A percentile compares a stretch with the other conserved stretches of the same genome.
Evolutionary conservation across 2,329 filamentous ascomycete species (phyloP).

Genomic region (Ophidiomyces ophidiicola): DNA sequence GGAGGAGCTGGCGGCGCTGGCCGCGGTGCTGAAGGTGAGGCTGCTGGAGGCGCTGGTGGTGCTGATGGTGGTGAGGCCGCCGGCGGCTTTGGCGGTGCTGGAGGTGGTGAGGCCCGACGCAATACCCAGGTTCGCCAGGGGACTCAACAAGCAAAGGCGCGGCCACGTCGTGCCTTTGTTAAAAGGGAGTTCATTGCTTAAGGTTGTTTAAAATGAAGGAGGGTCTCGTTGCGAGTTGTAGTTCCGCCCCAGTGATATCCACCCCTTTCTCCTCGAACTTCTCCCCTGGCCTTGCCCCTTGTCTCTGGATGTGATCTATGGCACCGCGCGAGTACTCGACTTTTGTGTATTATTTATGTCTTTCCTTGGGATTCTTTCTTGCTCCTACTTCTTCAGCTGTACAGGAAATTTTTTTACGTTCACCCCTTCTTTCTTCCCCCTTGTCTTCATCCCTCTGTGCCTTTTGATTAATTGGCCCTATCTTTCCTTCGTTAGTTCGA

Average conservation of each 20-base stretch:
- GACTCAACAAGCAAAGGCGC: neutral
- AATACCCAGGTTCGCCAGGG: neutral
- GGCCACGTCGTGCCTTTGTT: slow-evolving; percentile 1
- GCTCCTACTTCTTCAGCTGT: no score
- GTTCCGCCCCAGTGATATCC: slow-evolving; percentile 1
- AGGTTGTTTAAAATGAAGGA: neutral
- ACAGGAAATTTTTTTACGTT: no score
- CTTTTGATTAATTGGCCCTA: no score
- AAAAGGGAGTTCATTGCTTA: slow-evolving; percentile 8
- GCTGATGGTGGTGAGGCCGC: neutral
- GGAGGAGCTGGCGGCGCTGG: neutral
- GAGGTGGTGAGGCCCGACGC: neutral
- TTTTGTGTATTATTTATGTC: slow-evolving; percentile 7
- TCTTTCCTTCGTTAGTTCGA: no score
- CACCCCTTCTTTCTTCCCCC: no score
- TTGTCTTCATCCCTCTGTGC: no score
- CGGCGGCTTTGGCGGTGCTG: neutral
- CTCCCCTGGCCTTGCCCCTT: neutral
- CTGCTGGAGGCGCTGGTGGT: neutral
- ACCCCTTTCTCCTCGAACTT: neutral
- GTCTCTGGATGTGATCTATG: neutral
- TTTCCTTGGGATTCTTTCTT: neutral
- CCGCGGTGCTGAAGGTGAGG: neutral
- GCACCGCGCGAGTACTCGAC: neutral
- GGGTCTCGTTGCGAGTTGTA: neutral